Evolutionary conservation across 2,329 filamentous ascomycete species (phyloP), one percentile per base, ranked within the genome.

Genomic region (Metarhizium brunneum): DNA sequence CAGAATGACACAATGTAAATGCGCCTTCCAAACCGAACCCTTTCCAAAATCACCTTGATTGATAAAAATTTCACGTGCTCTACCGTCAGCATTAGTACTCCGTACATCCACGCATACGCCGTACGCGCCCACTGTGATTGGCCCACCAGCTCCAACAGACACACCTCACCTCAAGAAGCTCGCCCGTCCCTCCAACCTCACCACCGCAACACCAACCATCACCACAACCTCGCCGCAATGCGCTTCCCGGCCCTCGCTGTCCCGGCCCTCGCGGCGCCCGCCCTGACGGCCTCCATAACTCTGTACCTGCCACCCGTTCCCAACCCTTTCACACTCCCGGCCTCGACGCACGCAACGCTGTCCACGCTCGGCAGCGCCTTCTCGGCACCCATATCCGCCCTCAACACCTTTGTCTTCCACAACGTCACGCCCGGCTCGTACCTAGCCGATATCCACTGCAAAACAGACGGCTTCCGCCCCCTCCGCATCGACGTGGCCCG

Each of bases 381-480:
- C 65, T 63, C 79, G 30, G 84, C 88, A 13, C 85, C 85, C 10
- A 74, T 96, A 10, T 84, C 85, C 13, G 74, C 79, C 45, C 71
- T 78, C 62, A 88, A 89, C 69, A 84, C 82, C 29, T 90, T 96
- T 66, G 78, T 83, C 59, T 96, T 96, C 76, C 73, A 71, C 61
- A 85, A 91, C 63, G 78, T 96, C 53, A 79, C 81, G 5, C 69
- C 78, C 0, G 87, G 86, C 1, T 89, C 85, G 56, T 96, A 96
- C 69, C 81, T 97, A 6, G 84, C 88, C 50, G 90, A 94, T 62
- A 79, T 97, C 51, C 84, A 92, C 73, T 86, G 85, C 67, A 74
- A 81, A 32, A 87, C 88, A 55, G 84, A 87, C 69, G 79, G 79
- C 54, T 97, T 96, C 68, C 81, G 84, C 62, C 88, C 90, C 11